These are phyloP conservation scores for Ascosphaera pollenicola DNA, from an alignment of 2,329 filamentous ascomycete genomes.

Conservation along the genomic window DNA sequence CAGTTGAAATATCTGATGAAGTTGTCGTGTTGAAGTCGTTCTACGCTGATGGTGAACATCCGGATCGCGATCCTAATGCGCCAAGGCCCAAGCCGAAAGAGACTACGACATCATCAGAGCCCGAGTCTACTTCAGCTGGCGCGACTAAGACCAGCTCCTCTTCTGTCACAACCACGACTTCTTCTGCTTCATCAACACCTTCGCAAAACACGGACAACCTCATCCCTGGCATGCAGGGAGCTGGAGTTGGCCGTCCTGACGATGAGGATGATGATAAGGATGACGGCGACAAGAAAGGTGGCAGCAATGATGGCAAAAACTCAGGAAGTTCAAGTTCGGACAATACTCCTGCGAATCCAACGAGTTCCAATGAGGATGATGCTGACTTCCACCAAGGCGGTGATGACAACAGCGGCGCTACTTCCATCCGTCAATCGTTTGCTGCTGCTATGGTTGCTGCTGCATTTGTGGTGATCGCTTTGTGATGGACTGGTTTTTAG, in stretches of 20 bases:
- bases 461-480: slow-evolving; percentile 19
- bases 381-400: slow-evolving; percentile 14
- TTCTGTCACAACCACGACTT: slow-evolving; percentile 1
- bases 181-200: not conserved
- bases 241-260: slow-evolving; percentile 11
- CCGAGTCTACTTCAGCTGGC: slow-evolving; percentile 8
- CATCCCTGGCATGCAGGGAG: slow-evolving; percentile 13
- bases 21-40: slow-evolving; percentile 58
- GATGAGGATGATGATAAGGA: slow-evolving; percentile 5
- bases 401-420: slow-evolving; percentile 3
- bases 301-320: slow-evolving; percentile 5
- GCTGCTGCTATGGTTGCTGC: slow-evolving; percentile 26
- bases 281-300: slow-evolving; percentile 5
- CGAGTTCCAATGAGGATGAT: slow-evolving; percentile 3
- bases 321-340: slow-evolving; percentile 8
- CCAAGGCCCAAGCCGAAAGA: slow-evolving; percentile 6
- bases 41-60: slow-evolving; percentile 58
- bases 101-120: slow-evolving; percentile 14
- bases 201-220: slow-evolving; percentile 9
- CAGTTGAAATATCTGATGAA: slow-evolving; percentile 54
- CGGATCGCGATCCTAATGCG: slow-evolving; percentile 24
- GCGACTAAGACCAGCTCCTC: slow-evolving; percentile 10
- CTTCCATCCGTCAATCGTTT: slow-evolving; percentile 16
- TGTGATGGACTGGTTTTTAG: slow-evolving; percentile 13
- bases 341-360: slow-evolving; percentile 3